Evolutionary conservation across 768 basidiomycete genomes (phyloP), one percentile per base, ranked within the genome.

Genomic region (Pleurotus pulmonarius): DNA sequence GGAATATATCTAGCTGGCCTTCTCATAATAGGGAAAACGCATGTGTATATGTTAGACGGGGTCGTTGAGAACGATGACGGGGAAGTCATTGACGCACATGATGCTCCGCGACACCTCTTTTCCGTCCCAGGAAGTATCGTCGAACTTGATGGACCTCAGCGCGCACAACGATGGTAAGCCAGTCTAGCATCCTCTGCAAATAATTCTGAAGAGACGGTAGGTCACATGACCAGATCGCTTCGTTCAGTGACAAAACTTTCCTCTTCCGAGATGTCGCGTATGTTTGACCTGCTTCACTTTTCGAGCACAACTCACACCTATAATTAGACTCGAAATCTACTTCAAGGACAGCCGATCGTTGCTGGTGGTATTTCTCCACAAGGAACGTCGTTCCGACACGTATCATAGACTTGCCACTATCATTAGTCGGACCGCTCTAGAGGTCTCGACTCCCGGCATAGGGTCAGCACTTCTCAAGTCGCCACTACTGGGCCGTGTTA

Each of bases 191-290:
- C 29, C 29, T 34, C 29, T 29, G 29, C 29, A 29, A 29, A 29
- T 29, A 29, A 8, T 29, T 29, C 29, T 29, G 29, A 29, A 11
- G 29, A 34, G 29, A 11, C 11, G 8, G 3, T 56, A 94, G 93
- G 93, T 69, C 83, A 1, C 90, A 92, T 61, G 81, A 83, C 13
- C 89, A 94, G 66, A 78, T 98, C 38, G 79, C 84, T 18, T 84
- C 83, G 13, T 90, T 82, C 64, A 88, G 90, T 55, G 87, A 91
- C 68, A 85, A 91, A 56, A 85, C 85, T 1, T 96, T 92, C 72
- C 71, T 97, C 16, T 96, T 98, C 71, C 83, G 92, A 20, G 93
- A 96, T 64, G 92, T 96, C 12, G 94, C 86, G 90, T 93, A 65
- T 74, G 90, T 46, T 46, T 57, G 15, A 18, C n/a, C 26, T 26